Percentiles rank a stretch among this genome's conserved stretches.
Evolutionary conservation across 2,329 filamentous ascomycete species (phyloP).

Genomic region (Trichoderma cornu-damae): DNA sequence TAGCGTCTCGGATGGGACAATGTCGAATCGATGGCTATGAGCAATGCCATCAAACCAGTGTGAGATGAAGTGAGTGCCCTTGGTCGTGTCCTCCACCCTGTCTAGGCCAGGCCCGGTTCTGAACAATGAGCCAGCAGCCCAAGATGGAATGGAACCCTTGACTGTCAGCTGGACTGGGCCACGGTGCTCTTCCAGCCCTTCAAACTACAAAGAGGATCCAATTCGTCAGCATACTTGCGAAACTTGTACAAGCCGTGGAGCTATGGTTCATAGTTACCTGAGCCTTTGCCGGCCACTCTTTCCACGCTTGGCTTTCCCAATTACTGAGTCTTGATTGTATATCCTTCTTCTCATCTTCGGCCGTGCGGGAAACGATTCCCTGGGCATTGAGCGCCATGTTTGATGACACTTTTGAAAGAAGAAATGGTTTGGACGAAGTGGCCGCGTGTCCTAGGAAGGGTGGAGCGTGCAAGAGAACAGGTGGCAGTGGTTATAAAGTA

Average conservation of each 20-base stretch:
- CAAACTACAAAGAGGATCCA: conserved; percentile 47
- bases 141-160: conserved; percentile 62
- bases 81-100: conserved; percentile 52
- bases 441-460: neutral
- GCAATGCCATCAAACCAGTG: conserved; percentile 83
- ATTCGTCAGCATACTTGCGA: neutral
- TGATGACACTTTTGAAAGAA: neutral
- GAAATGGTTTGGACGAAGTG: neutral
- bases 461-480: neutral
- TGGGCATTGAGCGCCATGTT: conserved; percentile 28
- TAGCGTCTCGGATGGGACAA: conserved; percentile 41
- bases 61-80: conserved; percentile 55
- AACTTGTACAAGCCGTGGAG: neutral
- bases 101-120: conserved; percentile 67
- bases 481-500: neutral
- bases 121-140: conserved; percentile 66
- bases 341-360: conserved; percentile 28
- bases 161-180: conserved; percentile 60
- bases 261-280: conserved; percentile 33
- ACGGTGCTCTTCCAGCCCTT: conserved; percentile 60
- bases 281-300: conserved; percentile 45
- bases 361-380: conserved; percentile 28
- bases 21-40: conserved; percentile 67
- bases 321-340: conserved; percentile 25
- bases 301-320: conserved; percentile 32